A percentile compares a stretch with the other conserved stretches of the same genome.
These are phyloP conservation scores for Musa schizocarpa DNA, from an alignment of 176 grass and related monocot species.

Conservation along the genomic window DNA sequence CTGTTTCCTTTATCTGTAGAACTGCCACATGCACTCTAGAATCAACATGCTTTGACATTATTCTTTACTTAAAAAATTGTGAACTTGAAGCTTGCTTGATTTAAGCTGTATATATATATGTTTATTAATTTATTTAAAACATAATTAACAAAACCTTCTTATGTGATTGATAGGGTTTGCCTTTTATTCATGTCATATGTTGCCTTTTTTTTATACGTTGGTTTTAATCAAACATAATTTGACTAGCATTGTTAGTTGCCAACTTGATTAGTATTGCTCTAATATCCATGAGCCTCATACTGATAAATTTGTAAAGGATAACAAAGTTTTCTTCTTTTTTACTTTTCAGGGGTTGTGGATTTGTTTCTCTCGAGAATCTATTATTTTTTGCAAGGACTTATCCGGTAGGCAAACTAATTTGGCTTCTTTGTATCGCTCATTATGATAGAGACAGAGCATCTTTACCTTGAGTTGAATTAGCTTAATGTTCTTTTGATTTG, in stretches of 20 bases:
- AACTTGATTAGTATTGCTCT: background rate
- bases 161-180: background rate
- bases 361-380: conserved; percentile 76
- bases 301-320: background rate
- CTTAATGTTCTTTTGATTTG: background rate
- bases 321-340: background rate
- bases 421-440: background rate
- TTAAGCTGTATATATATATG: too few relatives aligned
- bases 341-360: conserved; percentile 69
- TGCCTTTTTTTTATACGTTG: background rate
- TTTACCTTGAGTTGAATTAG: background rate
- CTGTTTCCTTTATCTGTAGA: too few relatives aligned
- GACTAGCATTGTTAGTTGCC: background rate
- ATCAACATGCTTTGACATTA: too few relatives aligned
- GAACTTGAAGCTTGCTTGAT: too few relatives aligned
- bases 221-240: background rate
- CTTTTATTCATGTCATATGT: background rate
- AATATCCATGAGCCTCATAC: background rate
- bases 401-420: conserved; percentile 39
- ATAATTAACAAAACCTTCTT: too few relatives aligned
- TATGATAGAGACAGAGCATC: background rate
- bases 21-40: too few relatives aligned
- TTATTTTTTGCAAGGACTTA: conserved; percentile 59
- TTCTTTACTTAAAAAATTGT: too few relatives aligned
- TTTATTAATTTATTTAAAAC: too few relatives aligned